Conservation (phyloP, 345 rosid species). For the Stellera chamaejasme region DNA sequence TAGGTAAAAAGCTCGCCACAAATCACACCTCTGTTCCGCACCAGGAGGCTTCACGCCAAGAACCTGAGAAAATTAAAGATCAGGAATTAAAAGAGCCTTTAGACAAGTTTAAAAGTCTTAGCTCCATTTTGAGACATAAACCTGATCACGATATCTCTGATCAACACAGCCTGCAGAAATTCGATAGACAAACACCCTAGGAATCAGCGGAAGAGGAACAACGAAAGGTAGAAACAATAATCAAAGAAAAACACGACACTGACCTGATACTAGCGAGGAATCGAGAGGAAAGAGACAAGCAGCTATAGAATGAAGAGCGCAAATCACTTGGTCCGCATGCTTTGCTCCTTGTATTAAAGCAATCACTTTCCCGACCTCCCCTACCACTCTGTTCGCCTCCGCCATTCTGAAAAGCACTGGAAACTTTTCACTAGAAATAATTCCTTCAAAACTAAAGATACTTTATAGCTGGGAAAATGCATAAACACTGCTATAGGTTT, state of each 20-base stretch:
- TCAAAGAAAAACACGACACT: not conserved
- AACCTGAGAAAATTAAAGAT: slow-evolving; percentile 28
- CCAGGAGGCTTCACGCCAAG: slow-evolving; percentile 29
- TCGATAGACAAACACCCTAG: not conserved
- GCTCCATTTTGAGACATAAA: slow-evolving; percentile 16
- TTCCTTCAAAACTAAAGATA: too few relatives aligned
- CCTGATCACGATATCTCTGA: slow-evolving; percentile 46
- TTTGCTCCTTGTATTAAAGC: slow-evolving; percentile 45
- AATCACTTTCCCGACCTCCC: slow-evolving; percentile 53
- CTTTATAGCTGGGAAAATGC: too few relatives aligned
- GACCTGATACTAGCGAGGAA: slow-evolving; percentile 49
- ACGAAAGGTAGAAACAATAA: not conserved
- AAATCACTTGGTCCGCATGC: slow-evolving; percentile 64
- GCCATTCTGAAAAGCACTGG: too few relatives aligned
- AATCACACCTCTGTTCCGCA: slow-evolving; percentile 37
- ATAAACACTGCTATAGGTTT: too few relatives aligned
- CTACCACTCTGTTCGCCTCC: slow-evolving; percentile 27
- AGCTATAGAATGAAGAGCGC: slow-evolving; percentile 69
- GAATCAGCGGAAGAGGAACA: slow-evolving; percentile 1
- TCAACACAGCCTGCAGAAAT: slow-evolving; percentile 39
- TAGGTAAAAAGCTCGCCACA: slow-evolving; percentile 46
- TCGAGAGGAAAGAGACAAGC: slow-evolving; percentile 67
- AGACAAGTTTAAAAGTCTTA: slow-evolving; percentile 3
- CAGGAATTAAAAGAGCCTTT: not conserved
- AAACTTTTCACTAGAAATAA: too few relatives aligned